phyloP scores from a whole-genome alignment of 306 rosid species.

The Cucurbita ficifolia region DNA sequence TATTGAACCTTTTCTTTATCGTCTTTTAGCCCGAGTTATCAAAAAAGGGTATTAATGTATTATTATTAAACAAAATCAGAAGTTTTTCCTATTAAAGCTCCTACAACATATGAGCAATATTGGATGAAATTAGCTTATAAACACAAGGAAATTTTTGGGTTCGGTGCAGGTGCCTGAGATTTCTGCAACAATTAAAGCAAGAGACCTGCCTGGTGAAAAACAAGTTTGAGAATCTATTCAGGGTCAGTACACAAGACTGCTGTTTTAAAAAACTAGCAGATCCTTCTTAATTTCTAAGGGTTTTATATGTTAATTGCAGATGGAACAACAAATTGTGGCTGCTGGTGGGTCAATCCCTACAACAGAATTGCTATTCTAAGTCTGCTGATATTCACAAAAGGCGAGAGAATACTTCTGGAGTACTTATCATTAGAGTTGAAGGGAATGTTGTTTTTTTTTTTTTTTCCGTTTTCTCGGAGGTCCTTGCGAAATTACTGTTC shows the following conservation, averaged over 20 bases:
- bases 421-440: not conserved
- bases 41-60: not conserved
- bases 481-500: not conserved
- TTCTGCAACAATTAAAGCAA: constrained; percentile 83
- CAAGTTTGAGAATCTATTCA: constrained; percentile 75
- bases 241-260: constrained; percentile 27
- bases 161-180: constrained; percentile 59
- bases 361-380: constrained; percentile 37
- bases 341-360: constrained; percentile 88
- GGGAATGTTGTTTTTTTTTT: not conserved
- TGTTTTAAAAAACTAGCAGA: not conserved
- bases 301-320: constrained; percentile 31
- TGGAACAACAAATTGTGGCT: constrained; percentile 82
- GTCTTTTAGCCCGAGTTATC: not conserved
- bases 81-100: not conserved
- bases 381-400: not conserved
- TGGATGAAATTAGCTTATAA: not conserved
- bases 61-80: not conserved
- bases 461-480: not conserved
- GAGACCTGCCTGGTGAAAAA: constrained; percentile 70
- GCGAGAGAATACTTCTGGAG: not conserved
- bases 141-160: not conserved
- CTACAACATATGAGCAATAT: not conserved
- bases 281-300: not conserved
- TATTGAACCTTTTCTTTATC: not conserved